phyloP scores from a whole-genome alignment of 2,329 filamentous ascomycete genomes.

The Chrysosporium keratinophilum region DNA sequence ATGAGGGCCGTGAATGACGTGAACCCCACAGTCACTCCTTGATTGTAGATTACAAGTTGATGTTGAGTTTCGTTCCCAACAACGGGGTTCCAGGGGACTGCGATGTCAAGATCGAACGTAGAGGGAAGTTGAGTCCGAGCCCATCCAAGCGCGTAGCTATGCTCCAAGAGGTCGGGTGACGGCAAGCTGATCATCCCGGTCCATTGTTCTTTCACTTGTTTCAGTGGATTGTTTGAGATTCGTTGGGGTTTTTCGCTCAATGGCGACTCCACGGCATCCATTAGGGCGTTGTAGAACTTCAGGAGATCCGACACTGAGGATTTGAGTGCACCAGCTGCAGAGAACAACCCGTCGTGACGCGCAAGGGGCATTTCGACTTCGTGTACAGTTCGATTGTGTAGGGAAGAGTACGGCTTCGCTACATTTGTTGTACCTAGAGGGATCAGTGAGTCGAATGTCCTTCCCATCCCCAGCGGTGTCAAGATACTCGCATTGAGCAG shows the following conservation, averaged over 20 bases:
- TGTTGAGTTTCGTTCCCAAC: neutral
- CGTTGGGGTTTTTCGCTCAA: neutral
- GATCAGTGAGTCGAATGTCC: slow-evolving; percentile 15
- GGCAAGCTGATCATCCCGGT: slow-evolving; percentile 1
- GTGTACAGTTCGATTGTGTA: neutral
- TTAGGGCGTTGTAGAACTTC: slow-evolving; percentile 2
- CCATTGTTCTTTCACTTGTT: neutral
- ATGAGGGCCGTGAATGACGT: slow-evolving; percentile 1
- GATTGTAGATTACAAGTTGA: neutral
- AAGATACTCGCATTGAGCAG: slow-evolving; percentile 20
- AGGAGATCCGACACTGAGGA: neutral
- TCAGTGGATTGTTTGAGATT: neutral
- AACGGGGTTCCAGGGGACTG: neutral
- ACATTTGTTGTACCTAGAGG: neutral
- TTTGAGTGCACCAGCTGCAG: neutral
- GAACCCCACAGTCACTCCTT: neutral
- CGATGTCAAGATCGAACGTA: neutral
- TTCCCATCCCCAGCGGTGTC: slow-evolving; percentile 21
- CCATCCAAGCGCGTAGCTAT: slow-evolving; percentile 1
- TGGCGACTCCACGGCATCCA: neutral
- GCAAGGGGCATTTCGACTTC: neutral
- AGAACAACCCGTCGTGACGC: slow-evolving; percentile 2
- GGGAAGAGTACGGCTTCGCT: neutral
- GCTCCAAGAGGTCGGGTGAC: neutral
- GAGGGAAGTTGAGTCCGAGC: neutral